phyloP scores from a whole-genome alignment of 176 grass and related monocot genomes.

The Bothriochloa decipiens region DNA sequence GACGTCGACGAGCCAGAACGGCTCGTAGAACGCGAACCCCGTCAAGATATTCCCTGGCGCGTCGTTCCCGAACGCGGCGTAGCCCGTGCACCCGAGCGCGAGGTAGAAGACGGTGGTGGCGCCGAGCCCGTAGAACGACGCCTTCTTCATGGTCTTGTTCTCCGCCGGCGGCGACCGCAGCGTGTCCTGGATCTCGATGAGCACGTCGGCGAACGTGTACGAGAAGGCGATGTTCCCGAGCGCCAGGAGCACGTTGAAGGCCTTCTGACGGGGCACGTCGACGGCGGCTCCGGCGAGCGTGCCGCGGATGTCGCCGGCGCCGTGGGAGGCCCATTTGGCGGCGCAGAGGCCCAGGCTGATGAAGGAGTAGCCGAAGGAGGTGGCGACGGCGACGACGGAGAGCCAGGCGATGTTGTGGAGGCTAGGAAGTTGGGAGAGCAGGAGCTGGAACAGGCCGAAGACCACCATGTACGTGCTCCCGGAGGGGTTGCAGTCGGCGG shows the following conservation, averaged over 20 bases:
- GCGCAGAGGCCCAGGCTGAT: conserved; percentile 90
- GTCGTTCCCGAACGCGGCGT: conserved; percentile 83
- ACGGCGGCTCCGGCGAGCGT: conserved; percentile 59
- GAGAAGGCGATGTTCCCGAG: conserved; percentile 94
- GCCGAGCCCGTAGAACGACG: conserved; percentile 60
- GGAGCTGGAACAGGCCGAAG: conserved; percentile 80
- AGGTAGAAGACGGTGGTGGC: conserved; percentile 93
- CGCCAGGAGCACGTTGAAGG: conserved; percentile 86
- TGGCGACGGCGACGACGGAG: conserved; percentile 81
- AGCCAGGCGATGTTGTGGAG: conserved; percentile 98
- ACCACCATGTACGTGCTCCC: conserved; percentile 92
- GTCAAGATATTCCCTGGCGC: conserved; percentile 86
- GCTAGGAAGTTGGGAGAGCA: conserved; percentile 83
- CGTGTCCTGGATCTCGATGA: conserved; percentile 98
- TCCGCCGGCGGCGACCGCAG: conserved; percentile 75
- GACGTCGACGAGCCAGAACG: conserved; percentile 93
- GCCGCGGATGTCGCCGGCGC: conserved; percentile 55
- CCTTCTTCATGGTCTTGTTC: conserved; percentile 87
- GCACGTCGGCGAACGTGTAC: conserved; percentile 93
- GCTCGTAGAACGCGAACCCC: conserved; percentile 85
- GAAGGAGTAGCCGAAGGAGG: conserved; percentile 98
- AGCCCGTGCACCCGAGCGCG: conserved; percentile 72
- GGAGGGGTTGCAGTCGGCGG: conserved; percentile 46
- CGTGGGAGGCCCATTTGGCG: conserved; percentile 77
- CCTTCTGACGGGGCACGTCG: conserved; percentile 40